These are phyloP conservation scores for Priceomyces medius DNA, from an alignment of 805 yeast genomes.

Conservation along the genomic window DNA sequence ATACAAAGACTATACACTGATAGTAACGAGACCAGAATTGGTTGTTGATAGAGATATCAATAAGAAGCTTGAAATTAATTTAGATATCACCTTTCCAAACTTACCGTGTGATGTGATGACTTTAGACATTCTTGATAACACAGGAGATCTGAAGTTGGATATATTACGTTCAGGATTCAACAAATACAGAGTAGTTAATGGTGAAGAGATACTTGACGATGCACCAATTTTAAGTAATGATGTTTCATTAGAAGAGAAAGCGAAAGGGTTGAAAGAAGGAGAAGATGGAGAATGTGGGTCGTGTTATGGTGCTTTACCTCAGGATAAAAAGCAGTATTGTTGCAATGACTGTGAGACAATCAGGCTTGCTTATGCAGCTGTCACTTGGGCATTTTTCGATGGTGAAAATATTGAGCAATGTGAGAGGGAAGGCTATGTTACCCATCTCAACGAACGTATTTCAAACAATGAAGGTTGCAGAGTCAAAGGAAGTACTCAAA, in stretches of 20 bases:
- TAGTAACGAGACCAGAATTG: constrained; percentile 75
- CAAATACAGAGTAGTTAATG: constrained; percentile 55
- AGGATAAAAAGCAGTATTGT: constrained; percentile 53
- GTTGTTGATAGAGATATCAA: constrained; percentile 84
- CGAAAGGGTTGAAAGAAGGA: constrained; percentile 31
- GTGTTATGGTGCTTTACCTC: constrained; percentile 82
- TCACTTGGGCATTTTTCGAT: constrained; percentile 87
- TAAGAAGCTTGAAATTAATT: constrained; percentile 68
- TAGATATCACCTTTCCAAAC: constrained; percentile 81
- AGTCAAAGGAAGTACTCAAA: constrained; percentile 70
- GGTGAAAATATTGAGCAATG: constrained; percentile 88
- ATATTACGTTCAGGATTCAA: constrained; percentile 68
- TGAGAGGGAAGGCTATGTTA: constrained; percentile 82
- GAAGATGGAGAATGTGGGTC: constrained; percentile 69
- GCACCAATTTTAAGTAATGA: constrained; percentile 22
- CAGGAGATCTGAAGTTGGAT: constrained; percentile 82
- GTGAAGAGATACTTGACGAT: constrained; percentile 30
- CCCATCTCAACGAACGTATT: constrained; percentile 54
- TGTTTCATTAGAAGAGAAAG: constrained; percentile 26
- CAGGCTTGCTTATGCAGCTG: constrained; percentile 69
- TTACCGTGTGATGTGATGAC: constrained; percentile 82
- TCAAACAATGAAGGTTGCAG: constrained; percentile 77
- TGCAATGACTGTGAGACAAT: constrained; percentile 88
- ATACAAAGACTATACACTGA: constrained; percentile 67
- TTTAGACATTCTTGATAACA: constrained; percentile 83